Percentiles rank a stretch among this genome's conserved stretches.
Evolutionary conservation across 768 basidiomycete species (phyloP).

Genomic region (Candolleomyces aberdarensis): DNA sequence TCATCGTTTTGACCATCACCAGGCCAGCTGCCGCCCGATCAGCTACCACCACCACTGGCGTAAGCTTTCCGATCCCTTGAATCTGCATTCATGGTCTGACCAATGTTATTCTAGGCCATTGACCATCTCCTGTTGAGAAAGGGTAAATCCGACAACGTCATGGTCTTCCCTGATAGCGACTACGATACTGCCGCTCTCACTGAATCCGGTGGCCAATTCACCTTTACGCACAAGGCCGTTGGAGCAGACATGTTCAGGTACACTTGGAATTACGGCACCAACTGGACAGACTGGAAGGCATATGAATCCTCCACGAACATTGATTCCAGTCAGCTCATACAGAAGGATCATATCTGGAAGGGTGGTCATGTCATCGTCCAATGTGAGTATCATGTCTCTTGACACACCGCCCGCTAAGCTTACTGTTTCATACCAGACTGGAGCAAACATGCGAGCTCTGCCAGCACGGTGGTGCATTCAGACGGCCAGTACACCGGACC

Average conservation of each 20-base stretch:
- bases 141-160: conserved; percentile 67
- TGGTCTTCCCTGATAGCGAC: conserved; percentile 85
- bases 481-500: conserved; percentile 58
- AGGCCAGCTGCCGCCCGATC: conserved; percentile 44
- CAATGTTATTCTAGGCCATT: conserved; percentile 36
- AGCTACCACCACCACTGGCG: conserved; percentile 49
- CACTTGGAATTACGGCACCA: conserved; percentile 81
- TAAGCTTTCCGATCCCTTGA: conserved; percentile 29
- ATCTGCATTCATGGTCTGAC: conserved; percentile 7
- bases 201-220: conserved; percentile 60
- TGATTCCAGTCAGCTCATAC: conserved; percentile 52
- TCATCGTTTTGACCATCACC: conserved; percentile 68
- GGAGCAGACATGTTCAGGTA: conserved; percentile 90
- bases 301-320: conserved; percentile 77
- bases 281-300: conserved; percentile 76
- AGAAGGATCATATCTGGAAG: conserved; percentile 61
- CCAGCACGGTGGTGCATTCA: conserved; percentile 71
- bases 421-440: conserved; percentile 53
- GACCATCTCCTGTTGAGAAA: conserved; percentile 84
- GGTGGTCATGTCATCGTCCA: conserved; percentile 88
- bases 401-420: not conserved
- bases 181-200: conserved; percentile 64
- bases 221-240: conserved; percentile 76
- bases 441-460: conserved; percentile 61
- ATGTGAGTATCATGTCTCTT: conserved; percentile 50